phyloP scores from a whole-genome alignment of 768 basidiomycete genomes.

The Rhizopogon roseolus region DNA sequence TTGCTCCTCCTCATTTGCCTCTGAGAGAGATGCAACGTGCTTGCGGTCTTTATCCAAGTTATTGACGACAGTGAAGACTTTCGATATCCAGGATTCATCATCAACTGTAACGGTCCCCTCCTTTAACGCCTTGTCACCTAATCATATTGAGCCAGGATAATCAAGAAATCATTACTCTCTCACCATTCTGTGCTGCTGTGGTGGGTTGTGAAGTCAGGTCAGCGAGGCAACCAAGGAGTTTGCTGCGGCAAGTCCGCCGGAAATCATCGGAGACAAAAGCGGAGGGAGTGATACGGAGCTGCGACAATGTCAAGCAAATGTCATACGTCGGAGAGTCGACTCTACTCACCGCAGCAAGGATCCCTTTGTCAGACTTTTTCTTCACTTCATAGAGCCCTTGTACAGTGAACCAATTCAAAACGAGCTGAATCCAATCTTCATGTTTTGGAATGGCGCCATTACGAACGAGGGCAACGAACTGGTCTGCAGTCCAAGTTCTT shows the following conservation, averaged over 20 bases:
- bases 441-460: conserved; percentile 77
- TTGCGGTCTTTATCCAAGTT: conserved; percentile 62
- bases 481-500: conserved; percentile 83
- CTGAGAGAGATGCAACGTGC: conserved; percentile 50
- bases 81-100: conserved; percentile 77
- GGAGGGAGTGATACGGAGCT: conserved; percentile 61
- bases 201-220: conserved; percentile 62
- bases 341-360: conserved; percentile 50
- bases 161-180: conserved; percentile 5
- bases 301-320: neutral
- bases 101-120: conserved; percentile 59
- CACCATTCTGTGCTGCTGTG: conserved; percentile 49
- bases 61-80: conserved; percentile 52
- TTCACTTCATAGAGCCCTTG: conserved; percentile 77
- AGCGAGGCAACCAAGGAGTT: conserved; percentile 68
- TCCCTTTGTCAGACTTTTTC: conserved; percentile 68
- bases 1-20: conserved; percentile 52
- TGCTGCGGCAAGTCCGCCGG: conserved; percentile 60
- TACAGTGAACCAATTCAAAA: conserved; percentile 79
- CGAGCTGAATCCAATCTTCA: conserved; percentile 68
- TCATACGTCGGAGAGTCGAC: neutral
- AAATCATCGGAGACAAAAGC: conserved; percentile 72
- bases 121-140: conserved; percentile 47
- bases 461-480: conserved; percentile 71
- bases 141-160: conserved; percentile 1